A percentile compares a stretch with the other conserved stretches of the same genome.
Evolutionary conservation across 306 rosid genomes (phyloP).

Genomic region (Cajanus cajan): DNA sequence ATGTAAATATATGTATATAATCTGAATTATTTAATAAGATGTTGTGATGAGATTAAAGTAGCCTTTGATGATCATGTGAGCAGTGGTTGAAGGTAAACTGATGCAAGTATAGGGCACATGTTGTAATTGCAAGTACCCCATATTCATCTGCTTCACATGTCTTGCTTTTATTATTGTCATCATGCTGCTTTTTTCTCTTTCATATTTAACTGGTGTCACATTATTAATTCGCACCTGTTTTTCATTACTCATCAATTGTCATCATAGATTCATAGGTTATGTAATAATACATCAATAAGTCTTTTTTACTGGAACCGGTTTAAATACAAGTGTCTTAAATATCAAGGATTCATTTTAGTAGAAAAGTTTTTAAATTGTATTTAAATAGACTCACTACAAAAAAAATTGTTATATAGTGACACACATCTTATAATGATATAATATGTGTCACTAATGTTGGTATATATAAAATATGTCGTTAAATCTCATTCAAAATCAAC

Average conservation of each 20-base stretch:
- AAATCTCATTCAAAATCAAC: no score
- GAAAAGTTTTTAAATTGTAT: no score
- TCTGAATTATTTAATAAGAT: background rate
- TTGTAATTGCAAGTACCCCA: background rate
- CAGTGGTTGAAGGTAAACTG: background rate
- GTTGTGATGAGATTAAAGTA: background rate
- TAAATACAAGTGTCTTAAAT: no score
- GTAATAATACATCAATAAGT: no score
- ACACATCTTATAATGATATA: no score
- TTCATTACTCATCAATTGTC: background rate
- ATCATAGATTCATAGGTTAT: background rate
- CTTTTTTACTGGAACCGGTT: no score
- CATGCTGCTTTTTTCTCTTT: background rate
- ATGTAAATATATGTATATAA: background rate
- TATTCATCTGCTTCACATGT: background rate
- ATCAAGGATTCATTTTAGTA: no score
- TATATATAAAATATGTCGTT: no score
- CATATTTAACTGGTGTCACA: background rate
- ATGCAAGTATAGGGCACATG: background rate
- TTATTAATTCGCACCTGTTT: background rate
- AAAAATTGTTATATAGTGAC: no score
- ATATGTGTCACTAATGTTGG: no score
- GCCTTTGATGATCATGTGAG: background rate
- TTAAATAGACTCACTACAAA: no score
- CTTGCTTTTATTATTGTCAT: background rate